These are phyloP conservation scores for Fusarium paranaense DNA, from an alignment of 2,329 filamentous ascomycete genomes.

Conservation along the genomic window DNA sequence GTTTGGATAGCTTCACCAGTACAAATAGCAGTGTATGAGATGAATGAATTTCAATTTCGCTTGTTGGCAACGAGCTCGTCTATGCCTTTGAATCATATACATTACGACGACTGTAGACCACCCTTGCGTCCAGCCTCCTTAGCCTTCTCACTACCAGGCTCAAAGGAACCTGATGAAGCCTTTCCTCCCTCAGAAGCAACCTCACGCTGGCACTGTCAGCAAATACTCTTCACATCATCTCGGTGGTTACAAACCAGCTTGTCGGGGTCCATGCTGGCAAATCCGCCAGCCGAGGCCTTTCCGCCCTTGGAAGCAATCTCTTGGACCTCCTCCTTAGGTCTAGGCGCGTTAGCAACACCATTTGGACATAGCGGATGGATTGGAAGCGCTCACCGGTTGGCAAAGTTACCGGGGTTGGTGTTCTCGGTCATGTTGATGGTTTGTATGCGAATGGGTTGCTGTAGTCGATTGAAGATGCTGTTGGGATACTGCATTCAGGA, in stretches of 20 bases:
- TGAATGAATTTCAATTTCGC: background rate
- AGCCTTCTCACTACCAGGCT: conserved; percentile 63
- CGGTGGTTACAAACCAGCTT: conserved; percentile 51
- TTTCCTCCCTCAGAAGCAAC: conserved; percentile 68
- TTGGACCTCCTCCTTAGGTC: conserved; percentile 57
- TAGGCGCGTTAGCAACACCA: conserved; percentile 4
- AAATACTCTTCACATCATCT: conserved; percentile 28
- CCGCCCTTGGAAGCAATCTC: conserved; percentile 57
- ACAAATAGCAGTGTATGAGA: background rate
- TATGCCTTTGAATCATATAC: background rate
- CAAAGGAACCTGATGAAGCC: conserved; percentile 65
- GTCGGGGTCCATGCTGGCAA: conserved; percentile 56
- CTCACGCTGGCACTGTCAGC: conserved; percentile 50
- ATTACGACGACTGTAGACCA: conserved; percentile 46
- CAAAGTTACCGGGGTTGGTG: conserved; percentile 45
- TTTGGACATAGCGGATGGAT: no score
- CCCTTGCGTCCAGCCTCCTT: conserved; percentile 67
- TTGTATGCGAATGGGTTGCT: background rate
- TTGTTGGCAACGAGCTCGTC: background rate
- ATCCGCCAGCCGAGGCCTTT: conserved; percentile 51
- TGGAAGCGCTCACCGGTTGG: conserved; percentile 36
- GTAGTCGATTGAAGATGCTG: background rate
- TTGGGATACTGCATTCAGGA: background rate
- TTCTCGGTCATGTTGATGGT: conserved; percentile 36
- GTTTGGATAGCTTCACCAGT: background rate